phyloP scores from a whole-genome alignment of 2,329 filamentous ascomycete genomes.

The Penicillium palitans region DNA sequence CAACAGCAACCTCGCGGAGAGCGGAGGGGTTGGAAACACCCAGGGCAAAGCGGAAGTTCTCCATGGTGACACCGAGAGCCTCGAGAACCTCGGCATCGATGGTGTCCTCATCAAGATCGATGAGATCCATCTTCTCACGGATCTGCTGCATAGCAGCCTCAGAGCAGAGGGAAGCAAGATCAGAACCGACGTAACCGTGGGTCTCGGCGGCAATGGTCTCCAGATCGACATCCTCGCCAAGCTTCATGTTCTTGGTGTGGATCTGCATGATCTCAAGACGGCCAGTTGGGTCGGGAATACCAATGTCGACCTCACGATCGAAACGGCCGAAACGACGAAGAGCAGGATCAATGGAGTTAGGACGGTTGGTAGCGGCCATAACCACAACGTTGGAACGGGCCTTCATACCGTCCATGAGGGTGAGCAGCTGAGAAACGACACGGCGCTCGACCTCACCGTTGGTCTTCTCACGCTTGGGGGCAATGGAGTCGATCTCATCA shows the following conservation, averaged over 20 bases:
- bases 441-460: slow-evolving; percentile 98
- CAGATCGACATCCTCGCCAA: slow-evolving; percentile 92
- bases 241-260: slow-evolving; percentile 99
- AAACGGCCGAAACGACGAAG: slow-evolving; percentile 98
- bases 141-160: slow-evolving; percentile 99
- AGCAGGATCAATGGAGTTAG: slow-evolving; percentile 97
- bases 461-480: slow-evolving; percentile 99
- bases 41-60: slow-evolving; percentile 99
- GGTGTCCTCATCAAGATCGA: slow-evolving; percentile 97
- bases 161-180: slow-evolving; percentile 96
- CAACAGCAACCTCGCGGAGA: slow-evolving; percentile 96
- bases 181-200: slow-evolving; percentile 97
- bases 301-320: slow-evolving; percentile 98
- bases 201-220: slow-evolving; percentile 97
- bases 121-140: slow-evolving; percentile 99
- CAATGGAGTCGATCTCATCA: slow-evolving; percentile 98
- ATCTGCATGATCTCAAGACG: slow-evolving; percentile 99
- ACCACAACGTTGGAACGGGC: slow-evolving; percentile 97
- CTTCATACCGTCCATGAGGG: slow-evolving; percentile 99
- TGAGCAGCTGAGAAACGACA: slow-evolving; percentile 94
- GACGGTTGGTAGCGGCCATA: slow-evolving; percentile 98
- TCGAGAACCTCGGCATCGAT: slow-evolving; percentile 98
- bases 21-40: slow-evolving; percentile 98
- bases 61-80: slow-evolving; percentile 97
- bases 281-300: slow-evolving; percentile 94